Evolutionary conservation across 306 rosid genomes (phyloP), one percentile per base, ranked within the genome.

Genomic region (Benincasa hispida): DNA sequence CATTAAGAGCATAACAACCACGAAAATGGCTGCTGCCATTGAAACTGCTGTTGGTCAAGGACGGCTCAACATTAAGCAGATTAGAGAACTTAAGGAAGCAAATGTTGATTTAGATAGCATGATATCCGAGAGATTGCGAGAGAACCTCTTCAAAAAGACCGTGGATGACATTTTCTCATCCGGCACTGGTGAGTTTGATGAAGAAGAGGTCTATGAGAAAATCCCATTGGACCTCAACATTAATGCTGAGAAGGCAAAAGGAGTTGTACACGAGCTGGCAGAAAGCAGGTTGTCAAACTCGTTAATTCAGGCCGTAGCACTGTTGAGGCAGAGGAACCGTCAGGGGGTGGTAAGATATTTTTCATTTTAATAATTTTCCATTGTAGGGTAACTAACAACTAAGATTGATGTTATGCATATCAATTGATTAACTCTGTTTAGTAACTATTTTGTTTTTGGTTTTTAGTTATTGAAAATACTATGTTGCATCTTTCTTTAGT

Each of bases 101-200:
- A 83, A 66, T 81, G 92, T 94, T 76, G 87, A 94, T 79, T 78
- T 94, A 75, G 99, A 94, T 85, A 92, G 76, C 88, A 94, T 94
- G 92, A 86, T 94, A 78, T 92, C 98, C 19, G 87, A 83, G 86
- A 88, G 83, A 77, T 79, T 92, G 83, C 90, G 99, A 68, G 98
- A 94, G 86, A 89, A 53, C 79, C 84, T 94, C 81, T 94, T 94
- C 85, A 94, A 90, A 65, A 94, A 94, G 84, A 90, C 96, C 2
- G 89, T 94, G 53, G 99, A 89, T 69, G 96, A 92, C 74, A 87
- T 94, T 76, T 94, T 94, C 89, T 94, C 99, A 34, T 94, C 98
- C 0, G 99, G 99, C 75, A 94, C 98, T 2, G 99, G 99, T 55
- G 99, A 94, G 84, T 94, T 94, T 78, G 96, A 90, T 51, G 92